Percentiles rank a stretch among this genome's conserved stretches.
Evolutionary conservation across 768 basidiomycete species (phyloP).

Genomic region (Russula griseocarnosa): DNA sequence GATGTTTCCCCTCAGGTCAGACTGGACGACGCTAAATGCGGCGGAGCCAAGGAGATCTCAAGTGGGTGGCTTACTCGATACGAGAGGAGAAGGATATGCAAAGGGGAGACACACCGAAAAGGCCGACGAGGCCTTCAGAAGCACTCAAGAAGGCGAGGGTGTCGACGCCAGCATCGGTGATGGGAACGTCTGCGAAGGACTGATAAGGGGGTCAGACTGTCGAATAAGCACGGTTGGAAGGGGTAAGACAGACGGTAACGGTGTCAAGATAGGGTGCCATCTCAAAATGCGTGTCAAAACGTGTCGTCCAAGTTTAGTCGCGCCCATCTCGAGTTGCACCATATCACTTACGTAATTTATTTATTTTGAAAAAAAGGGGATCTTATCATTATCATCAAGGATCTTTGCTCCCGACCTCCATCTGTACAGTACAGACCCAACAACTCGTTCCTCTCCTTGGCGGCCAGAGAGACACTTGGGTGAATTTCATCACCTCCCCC

Average conservation of each 20-base stretch:
- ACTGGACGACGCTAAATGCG: slow-evolving; percentile 79
- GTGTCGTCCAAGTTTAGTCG: slow-evolving; percentile 24
- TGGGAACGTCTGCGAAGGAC: slow-evolving; percentile 92
- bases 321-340: background rate
- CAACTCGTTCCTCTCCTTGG: slow-evolving; percentile 64
- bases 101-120: slow-evolving; percentile 66
- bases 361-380: background rate
- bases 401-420: slow-evolving; percentile 62
- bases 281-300: slow-evolving; percentile 17
- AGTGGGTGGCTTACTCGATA: background rate
- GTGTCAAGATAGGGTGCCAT: slow-evolving; percentile 78
- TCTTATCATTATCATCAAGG: slow-evolving; percentile 21
- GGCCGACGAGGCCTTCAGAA: slow-evolving; percentile 76
- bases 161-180: slow-evolving; percentile 84
- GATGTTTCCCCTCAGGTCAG: slow-evolving; percentile 90
- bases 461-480: slow-evolving; percentile 77
- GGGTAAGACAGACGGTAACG: slow-evolving; percentile 48
- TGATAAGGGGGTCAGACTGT: slow-evolving; percentile 34
- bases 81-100: background rate
- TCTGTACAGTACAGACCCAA: no score
- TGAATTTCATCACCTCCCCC: slow-evolving; percentile 33
- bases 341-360: slow-evolving; percentile 19
- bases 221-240: background rate
- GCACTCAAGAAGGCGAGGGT: slow-evolving; percentile 87
- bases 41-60: slow-evolving; percentile 81